Conservation (phyloP, 495 filamentous ascomycete genomes). For the Talaromyces proteolyticus region DNA sequence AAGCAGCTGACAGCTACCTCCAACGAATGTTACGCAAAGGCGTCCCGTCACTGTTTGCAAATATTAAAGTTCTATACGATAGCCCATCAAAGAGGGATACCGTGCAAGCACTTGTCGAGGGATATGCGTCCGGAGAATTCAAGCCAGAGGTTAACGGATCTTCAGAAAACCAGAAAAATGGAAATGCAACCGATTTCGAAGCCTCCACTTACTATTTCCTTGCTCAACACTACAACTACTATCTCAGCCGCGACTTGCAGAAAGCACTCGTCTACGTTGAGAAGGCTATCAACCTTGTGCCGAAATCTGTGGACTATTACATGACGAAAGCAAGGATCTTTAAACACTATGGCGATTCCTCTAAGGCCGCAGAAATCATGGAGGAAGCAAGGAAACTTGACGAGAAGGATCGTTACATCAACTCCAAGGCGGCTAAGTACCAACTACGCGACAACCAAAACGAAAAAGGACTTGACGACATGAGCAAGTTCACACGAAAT, state of each 20-base stretch:
- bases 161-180: slow-evolving; percentile 40
- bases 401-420: slow-evolving; percentile 90
- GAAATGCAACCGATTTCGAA: slow-evolving; percentile 53
- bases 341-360: slow-evolving; percentile 80
- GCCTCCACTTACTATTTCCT: slow-evolving; percentile 85
- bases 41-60: slow-evolving; percentile 93
- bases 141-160: slow-evolving; percentile 39
- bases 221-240: slow-evolving; percentile 93
- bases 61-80: slow-evolving; percentile 85
- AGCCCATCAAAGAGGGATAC: slow-evolving; percentile 68
- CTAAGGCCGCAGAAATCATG: slow-evolving; percentile 83
- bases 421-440: slow-evolving; percentile 97
- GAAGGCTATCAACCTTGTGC: slow-evolving; percentile 67
- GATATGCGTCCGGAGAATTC: slow-evolving; percentile 54
- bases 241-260: slow-evolving; percentile 72
- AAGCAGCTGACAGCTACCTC: slow-evolving; percentile 75
- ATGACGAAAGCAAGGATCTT: slow-evolving; percentile 94
- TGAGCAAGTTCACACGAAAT: slow-evolving; percentile 92
- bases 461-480: slow-evolving; percentile 74
- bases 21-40: slow-evolving; percentile 86
- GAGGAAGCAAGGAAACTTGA: slow-evolving; percentile 80
- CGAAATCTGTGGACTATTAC: slow-evolving; percentile 81
- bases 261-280: slow-evolving; percentile 81
- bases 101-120: slow-evolving; percentile 70
- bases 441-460: slow-evolving; percentile 89